Conservation (phyloP, 805 yeast genomes). For the Yamadazyma laniorum region DNA sequence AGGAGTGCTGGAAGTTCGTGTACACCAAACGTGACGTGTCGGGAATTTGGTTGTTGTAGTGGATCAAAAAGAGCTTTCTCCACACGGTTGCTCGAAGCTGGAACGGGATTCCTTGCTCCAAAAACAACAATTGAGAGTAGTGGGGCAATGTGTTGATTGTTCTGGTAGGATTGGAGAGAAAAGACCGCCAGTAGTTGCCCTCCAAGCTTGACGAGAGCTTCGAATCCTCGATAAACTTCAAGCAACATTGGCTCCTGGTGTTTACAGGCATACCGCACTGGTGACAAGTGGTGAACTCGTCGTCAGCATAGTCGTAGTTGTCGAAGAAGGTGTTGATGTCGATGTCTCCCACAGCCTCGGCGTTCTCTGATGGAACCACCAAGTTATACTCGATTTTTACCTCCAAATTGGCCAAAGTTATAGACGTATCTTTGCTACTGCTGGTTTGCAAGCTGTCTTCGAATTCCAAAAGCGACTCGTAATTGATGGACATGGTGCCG, state of each 20-base stretch:
- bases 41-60: slow-evolving; percentile 29
- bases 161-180: slow-evolving; percentile 42
- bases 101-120: slow-evolving; percentile 46
- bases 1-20: slow-evolving; percentile 43
- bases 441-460: slow-evolving; percentile 30
- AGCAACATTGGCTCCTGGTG: slow-evolving; percentile 24
- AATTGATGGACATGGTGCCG: slow-evolving; percentile 16
- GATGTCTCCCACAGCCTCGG: background rate
- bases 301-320: slow-evolving; percentile 22
- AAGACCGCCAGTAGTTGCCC: slow-evolving; percentile 43
- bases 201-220: slow-evolving; percentile 27
- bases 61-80: slow-evolving; percentile 38
- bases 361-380: slow-evolving; percentile 13
- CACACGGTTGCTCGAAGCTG: slow-evolving; percentile 44
- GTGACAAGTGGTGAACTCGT: slow-evolving; percentile 33
- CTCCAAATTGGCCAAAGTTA: slow-evolving; percentile 25
- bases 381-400: slow-evolving; percentile 24
- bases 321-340: slow-evolving; percentile 15
- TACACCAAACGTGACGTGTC: slow-evolving; percentile 32
- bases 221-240: slow-evolving; percentile 19
- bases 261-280: slow-evolving; percentile 27
- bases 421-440: slow-evolving; percentile 16
- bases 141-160: slow-evolving; percentile 48
- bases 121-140: slow-evolving; percentile 43
- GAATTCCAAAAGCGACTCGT: slow-evolving; percentile 31